Evolutionary conservation across 2,329 filamentous ascomycete genomes (phyloP).

Genomic region (Albifimbria verrucaria): DNA sequence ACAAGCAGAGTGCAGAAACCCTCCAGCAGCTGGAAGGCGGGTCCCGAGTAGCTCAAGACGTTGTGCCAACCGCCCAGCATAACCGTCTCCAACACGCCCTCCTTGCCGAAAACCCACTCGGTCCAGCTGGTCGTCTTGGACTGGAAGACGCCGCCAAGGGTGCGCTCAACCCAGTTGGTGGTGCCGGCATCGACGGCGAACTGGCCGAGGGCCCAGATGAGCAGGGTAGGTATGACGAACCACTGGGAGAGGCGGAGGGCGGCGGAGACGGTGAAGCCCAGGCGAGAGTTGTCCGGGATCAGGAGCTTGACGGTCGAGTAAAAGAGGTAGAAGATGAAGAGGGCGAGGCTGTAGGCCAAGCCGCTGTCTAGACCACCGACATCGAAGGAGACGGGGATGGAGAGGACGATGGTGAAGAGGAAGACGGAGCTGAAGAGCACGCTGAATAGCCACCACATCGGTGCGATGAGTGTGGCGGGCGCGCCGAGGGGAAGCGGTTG

Average conservation of each 20-base stretch:
- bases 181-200: slow-evolving; percentile 86
- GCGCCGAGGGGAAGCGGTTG: slow-evolving; percentile 13
- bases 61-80: slow-evolving; percentile 88
- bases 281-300: slow-evolving; percentile 73
- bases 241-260: slow-evolving; percentile 76
- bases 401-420: slow-evolving; percentile 88
- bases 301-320: slow-evolving; percentile 78
- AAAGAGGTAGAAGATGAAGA: slow-evolving; percentile 87
- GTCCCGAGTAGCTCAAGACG: slow-evolving; percentile 82
- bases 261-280: slow-evolving; percentile 69
- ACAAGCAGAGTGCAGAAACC: slow-evolving; percentile 95
- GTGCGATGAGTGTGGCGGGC: slow-evolving; percentile 28
- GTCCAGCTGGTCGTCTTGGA: slow-evolving; percentile 63
- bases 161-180: slow-evolving; percentile 78
- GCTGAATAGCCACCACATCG: slow-evolving; percentile 81
- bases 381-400: slow-evolving; percentile 95
- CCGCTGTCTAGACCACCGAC: slow-evolving; percentile 93
- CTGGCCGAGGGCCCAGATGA: slow-evolving; percentile 94
- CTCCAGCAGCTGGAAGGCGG: slow-evolving; percentile 89
- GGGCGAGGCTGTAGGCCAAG: slow-evolving; percentile 84
- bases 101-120: slow-evolving; percentile 86
- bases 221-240: slow-evolving; percentile 76
- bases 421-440: slow-evolving; percentile 79
- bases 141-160: slow-evolving; percentile 64
- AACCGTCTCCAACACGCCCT: slow-evolving; percentile 75